Conservation (phyloP, 2,329 filamentous ascomycete species). For the Orbilia ellipsospora region DNA sequence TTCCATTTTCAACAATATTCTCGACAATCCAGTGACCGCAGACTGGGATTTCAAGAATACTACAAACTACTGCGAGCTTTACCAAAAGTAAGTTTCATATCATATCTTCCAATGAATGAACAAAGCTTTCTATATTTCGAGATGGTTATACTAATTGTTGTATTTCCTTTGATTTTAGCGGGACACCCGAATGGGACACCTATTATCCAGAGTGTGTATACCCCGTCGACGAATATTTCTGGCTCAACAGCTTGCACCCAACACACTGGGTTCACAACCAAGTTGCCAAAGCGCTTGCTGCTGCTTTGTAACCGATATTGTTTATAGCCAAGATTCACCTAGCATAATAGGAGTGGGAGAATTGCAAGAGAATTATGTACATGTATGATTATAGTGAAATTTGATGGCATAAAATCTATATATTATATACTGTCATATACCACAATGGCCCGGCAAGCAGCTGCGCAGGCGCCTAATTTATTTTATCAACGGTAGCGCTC, state of each 20-base stretch:
- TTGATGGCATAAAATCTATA: no score
- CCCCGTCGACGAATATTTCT: slow-evolving; percentile 73
- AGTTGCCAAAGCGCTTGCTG: slow-evolving; percentile 67
- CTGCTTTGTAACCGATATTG: slow-evolving; percentile 60
- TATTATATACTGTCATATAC: no score
- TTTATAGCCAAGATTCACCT: no score
- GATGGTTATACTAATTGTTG: no score
- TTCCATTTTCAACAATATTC: slow-evolving; percentile 66
- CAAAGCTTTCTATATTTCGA: no score
- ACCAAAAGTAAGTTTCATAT: slow-evolving; percentile 66
- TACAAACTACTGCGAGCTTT: slow-evolving; percentile 68
- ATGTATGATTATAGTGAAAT: no score
- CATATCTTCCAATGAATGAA: neutral
- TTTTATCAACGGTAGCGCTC: no score
- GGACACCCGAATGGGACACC: slow-evolving; percentile 64
- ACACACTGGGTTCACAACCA: slow-evolving; percentile 73
- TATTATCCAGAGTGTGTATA: slow-evolving; percentile 66
- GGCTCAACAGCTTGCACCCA: slow-evolving; percentile 74
- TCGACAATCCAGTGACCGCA: slow-evolving; percentile 66
- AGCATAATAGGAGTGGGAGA: no score
- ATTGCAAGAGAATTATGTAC: no score
- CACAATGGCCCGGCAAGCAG: no score
- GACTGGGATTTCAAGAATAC: slow-evolving; percentile 68
- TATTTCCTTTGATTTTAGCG: slow-evolving; percentile 60
- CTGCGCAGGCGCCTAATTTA: no score